A percentile compares a stretch with the other conserved stretches of the same genome.
Conservation (phyloP, 768 basidiomycete species). For the Tubosaeta sp. region DNA sequence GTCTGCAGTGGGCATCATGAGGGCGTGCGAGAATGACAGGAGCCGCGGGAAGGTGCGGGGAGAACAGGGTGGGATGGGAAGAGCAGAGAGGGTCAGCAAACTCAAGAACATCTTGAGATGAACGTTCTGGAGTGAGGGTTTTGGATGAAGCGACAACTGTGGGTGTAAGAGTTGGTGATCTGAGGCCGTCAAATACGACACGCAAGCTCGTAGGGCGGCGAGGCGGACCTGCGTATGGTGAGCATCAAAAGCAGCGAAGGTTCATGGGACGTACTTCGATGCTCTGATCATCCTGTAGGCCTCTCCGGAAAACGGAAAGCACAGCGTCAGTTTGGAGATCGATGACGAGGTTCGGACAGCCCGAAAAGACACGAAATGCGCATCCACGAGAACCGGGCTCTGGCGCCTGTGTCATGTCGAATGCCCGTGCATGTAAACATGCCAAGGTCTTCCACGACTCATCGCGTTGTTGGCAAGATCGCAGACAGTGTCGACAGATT, state of each 20-base stretch:
- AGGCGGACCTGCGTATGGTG: constrained; percentile 53
- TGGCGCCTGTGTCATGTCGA: constrained; percentile 47
- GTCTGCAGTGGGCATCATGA: constrained; percentile 61
- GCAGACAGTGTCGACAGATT: constrained; percentile 64
- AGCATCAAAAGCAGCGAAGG: background rate
- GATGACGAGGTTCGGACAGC: constrained; percentile 71
- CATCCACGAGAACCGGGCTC: constrained; percentile 44
- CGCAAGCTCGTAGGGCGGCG: constrained; percentile 65
- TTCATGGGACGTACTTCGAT: constrained; percentile 47
- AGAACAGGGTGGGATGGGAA: constrained; percentile 67
- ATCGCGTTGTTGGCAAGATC: constrained; percentile 76
- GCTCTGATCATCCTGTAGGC: constrained; percentile 61
- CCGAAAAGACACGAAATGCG: constrained; percentile 69
- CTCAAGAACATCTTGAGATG: constrained; percentile 64
- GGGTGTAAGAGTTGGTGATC: constrained; percentile 62
- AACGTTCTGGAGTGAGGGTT: constrained; percentile 42
- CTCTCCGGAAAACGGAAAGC: constrained; percentile 59
- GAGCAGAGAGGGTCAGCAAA: constrained; percentile 64
- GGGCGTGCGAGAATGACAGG: constrained; percentile 62
- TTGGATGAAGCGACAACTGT: constrained; percentile 52
- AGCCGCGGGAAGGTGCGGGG: constrained; percentile 65
- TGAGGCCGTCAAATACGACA: constrained; percentile 63
- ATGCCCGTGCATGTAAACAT: constrained; percentile 68
- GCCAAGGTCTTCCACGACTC: constrained; percentile 81
- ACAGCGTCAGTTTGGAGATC: constrained; percentile 73